Evolutionary conservation across 495 filamentous ascomycete species (phyloP).

Genomic region (Penicillium cinerascens): DNA sequence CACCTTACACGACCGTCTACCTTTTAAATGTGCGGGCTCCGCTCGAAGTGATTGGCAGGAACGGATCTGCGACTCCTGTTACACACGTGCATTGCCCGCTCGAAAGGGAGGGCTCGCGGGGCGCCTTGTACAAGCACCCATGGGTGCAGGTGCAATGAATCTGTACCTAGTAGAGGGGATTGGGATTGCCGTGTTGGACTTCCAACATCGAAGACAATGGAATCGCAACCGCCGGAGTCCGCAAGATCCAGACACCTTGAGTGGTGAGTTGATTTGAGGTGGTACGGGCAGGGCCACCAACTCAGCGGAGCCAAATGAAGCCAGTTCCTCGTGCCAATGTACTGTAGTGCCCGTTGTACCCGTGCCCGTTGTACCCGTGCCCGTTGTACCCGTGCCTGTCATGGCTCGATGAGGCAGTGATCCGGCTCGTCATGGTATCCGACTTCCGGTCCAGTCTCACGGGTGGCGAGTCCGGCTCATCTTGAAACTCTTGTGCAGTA

Average conservation of each 20-base stretch:
- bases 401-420: background rate
- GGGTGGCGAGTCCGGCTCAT: background rate
- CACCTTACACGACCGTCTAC: background rate
- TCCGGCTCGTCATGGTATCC: background rate
- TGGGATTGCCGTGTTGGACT: too few relatives aligned
- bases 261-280: background rate
- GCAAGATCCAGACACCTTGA: background rate
- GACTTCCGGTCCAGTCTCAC: background rate
- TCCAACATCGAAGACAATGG: background rate
- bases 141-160: too few relatives aligned
- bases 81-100: too few relatives aligned
- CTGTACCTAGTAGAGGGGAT: too few relatives aligned
- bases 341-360: background rate
- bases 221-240: background rate
- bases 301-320: background rate
- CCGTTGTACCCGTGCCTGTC: background rate
- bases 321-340: background rate
- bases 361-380: too few relatives aligned
- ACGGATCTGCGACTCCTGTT: too few relatives aligned
- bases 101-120: too few relatives aligned
- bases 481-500: slow-evolving; percentile 11
- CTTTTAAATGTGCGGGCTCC: too few relatives aligned
- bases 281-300: background rate
- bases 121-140: too few relatives aligned
- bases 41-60: too few relatives aligned